These are phyloP conservation scores for Debaryomycetaceae sp. DNA, from an alignment of 1,139 yeast species.

Conservation along the genomic window DNA sequence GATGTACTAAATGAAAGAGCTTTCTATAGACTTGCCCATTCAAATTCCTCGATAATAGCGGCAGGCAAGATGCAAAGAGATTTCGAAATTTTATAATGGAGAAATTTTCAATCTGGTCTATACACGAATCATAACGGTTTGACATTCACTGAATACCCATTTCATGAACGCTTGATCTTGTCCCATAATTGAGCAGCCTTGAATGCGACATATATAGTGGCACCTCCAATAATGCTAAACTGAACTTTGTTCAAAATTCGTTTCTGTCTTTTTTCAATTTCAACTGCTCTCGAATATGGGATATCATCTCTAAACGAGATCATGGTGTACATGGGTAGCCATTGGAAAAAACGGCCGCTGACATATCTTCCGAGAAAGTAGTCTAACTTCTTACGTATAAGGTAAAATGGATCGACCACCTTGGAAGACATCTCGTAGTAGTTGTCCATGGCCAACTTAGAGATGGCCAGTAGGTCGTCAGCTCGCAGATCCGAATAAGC, in stretches of 20 bases:
- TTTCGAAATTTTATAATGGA: no score
- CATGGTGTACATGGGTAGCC: constrained; percentile 93
- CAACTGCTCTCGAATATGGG: constrained; percentile 67
- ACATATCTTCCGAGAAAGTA: constrained; percentile 52
- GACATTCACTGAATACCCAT: background rate
- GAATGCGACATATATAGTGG: background rate
- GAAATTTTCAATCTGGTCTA: background rate
- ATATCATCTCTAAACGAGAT: constrained; percentile 85
- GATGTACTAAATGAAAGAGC: background rate
- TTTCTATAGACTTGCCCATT: background rate
- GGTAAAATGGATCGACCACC: constrained; percentile 63
- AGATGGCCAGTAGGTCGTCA: constrained; percentile 68
- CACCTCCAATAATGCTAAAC: constrained; percentile 8
- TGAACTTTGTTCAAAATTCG: constrained; percentile 34
- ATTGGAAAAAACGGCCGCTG: constrained; percentile 44
- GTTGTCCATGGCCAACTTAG: constrained; percentile 75
- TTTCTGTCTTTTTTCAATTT: constrained; percentile 49
- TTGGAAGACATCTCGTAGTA: constrained; percentile 86
- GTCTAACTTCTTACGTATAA: constrained; percentile 68
- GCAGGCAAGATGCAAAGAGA: no score
- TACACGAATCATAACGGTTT: background rate
- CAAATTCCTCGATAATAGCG: background rate
- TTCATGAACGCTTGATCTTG: constrained; percentile 6
- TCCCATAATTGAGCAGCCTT: constrained; percentile 11
- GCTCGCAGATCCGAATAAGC: constrained; percentile 57